These are phyloP conservation scores for Conticribra guillardii DNA, from an alignment of 108 stramenopile genomes.

Conservation along the genomic window DNA sequence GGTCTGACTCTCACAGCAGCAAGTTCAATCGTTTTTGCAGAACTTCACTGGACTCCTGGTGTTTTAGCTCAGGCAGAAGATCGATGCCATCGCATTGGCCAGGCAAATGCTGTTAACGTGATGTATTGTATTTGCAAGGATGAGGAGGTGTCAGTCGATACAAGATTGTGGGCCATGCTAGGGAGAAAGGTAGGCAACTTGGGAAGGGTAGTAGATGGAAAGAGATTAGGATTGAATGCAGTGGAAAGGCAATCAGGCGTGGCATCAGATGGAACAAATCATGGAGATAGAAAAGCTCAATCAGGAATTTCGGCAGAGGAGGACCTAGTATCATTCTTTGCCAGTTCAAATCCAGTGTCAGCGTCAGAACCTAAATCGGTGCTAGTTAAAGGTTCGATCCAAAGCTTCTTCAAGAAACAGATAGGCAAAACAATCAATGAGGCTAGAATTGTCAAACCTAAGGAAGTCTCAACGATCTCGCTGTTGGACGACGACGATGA, in stretches of 20 bases:
- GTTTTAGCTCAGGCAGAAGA: constrained; percentile 94
- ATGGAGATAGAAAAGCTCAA: not conserved
- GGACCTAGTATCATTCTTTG: constrained; percentile 49
- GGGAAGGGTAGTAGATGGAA: constrained; percentile 77
- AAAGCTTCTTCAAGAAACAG: constrained; percentile 51
- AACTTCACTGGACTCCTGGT: constrained; percentile 88
- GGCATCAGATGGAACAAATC: constrained; percentile 2
- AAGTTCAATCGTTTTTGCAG: constrained; percentile 71
- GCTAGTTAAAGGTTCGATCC: constrained; percentile 45
- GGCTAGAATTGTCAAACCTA: constrained; percentile 1
- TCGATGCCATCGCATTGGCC: constrained; percentile 94
- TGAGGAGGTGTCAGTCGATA: constrained; percentile 62
- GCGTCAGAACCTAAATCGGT: constrained; percentile 2
- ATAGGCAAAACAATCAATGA: not conserved
- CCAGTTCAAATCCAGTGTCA: constrained; percentile 4
- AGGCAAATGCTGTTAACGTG: constrained; percentile 79
- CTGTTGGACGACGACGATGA: constrained; percentile 29
- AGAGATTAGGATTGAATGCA: constrained; percentile 44
- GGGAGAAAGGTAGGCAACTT: constrained; percentile 70
- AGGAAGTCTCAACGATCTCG: constrained; percentile 23
- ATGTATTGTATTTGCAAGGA: constrained; percentile 84
- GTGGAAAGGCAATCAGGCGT: constrained; percentile 10
- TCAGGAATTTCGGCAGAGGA: constrained; percentile 40
- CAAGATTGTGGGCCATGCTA: constrained; percentile 79
- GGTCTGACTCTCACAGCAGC: constrained; percentile 94